Base-by-base conservation (phyloP, 208 protist genomes). In the Acanthamoeba healyi region DNA sequence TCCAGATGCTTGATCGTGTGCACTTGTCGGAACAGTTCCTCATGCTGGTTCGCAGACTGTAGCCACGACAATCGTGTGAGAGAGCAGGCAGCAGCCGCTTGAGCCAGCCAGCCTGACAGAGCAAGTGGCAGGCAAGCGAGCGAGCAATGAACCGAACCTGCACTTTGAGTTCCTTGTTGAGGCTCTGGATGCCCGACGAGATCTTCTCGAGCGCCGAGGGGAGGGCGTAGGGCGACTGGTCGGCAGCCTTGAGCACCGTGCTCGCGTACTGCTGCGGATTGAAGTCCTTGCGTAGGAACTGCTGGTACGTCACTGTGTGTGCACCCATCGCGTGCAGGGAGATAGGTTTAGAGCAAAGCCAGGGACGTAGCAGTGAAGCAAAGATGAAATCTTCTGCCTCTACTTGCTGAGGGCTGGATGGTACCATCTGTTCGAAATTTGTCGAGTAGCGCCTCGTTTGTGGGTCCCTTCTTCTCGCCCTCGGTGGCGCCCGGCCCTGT, bases 1-100 rank as follows among this genome's bases (percentile, higher is more conserved):
- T 96, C 95, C 61, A 96, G 91, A 4, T 96, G 90, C 65, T 67
- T 94, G 5, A 96, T 46, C 81, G 94, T 94, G 58, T 32, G 56
- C 15, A 94, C 93, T 74, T 95, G 89, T 32, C 93, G 46, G 17
- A 96, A 95, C 49, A 96, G 51, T 24, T 96, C 82, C 51, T 96
- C 54, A 82, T 96, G 94, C 26, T 94, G 92, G 15, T 34, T 42
- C 3, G 86, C 90, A 22, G 94, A 70, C 70, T 95, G 42, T 15
- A 54, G 49, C n/a, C n/a, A n/a, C n/a, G n/a, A n/a, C n/a, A n/a
- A n/a, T n/a, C n/a, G n/a, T n/a, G n/a, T n/a, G n/a, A n/a, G n/a
- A n/a, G n/a, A n/a, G n/a, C n/a, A n/a, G n/a, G 49, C 49, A 15
- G 6, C 19, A 74, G 51, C 79, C 34, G 65, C 32, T 36, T 32